Evolutionary conservation across 2,329 filamentous ascomycete genomes (phyloP), one percentile per base, ranked within the genome.

Genomic region (Eurotiales sp.): DNA sequence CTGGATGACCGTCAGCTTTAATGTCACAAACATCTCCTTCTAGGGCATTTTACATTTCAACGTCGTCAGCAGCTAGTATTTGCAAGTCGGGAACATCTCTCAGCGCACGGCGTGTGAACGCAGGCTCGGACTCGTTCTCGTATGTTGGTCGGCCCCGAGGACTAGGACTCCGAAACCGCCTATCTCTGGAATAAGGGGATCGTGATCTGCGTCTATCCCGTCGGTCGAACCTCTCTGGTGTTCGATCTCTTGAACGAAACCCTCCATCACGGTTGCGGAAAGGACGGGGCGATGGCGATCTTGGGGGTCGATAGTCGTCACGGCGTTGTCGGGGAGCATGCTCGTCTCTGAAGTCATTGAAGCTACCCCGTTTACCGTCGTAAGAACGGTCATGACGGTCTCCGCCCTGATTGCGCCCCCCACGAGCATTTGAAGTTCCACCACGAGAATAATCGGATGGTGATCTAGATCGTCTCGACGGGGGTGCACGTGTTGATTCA

Each of bases 31-130:
- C 34, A 37, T 10, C 3, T 54, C 4, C 10, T 15, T 12, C 5
- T 14, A 10, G 17, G 22, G 52, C 15, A 21, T 69, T n/a, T 56
- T 55, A 77, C 75, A 72, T 78, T 53, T 86, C 83, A 11, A 95
- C 79, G 58, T 90, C 84, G 57, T 92, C 85, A 40, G 92, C 77
- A 4, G 95, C 80, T 23, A 96, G 81, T 25, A 97, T 83, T 66
- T 96, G 90, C 14, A 96, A 87, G 60, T 97, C 90, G 2, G 92
- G 91, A 19, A 96, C 84, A 57, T 93, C 83, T 52, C 80, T 75
- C 4, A 88, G 84, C 52, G 84, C 81, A 52, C 90, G 80, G 51
- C 84, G 81, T 39, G 90, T 88, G 7, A 95, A 80, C 25, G 87
- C 85, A 11, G 90, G 74, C 30, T 82, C 80, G 34, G 80, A 75